Conservation (phyloP, 2,329 filamentous ascomycete species). For the Lecanoromycetidae sp. region DNA sequence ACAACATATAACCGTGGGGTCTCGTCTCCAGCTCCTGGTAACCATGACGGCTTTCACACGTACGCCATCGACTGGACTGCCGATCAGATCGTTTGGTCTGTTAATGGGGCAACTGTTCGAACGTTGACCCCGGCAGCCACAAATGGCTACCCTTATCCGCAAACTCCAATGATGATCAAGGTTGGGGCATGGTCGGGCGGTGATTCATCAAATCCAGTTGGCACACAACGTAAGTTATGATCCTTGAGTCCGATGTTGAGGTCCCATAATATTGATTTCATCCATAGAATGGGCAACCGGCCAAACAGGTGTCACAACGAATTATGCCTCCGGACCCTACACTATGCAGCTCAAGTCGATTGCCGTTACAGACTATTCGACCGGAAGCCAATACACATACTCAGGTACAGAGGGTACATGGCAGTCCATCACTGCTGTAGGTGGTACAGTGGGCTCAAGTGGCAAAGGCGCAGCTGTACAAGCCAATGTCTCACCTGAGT, state of each 20-base stretch:
- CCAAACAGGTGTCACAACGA: slow-evolving; percentile 40
- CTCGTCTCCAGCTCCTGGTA: slow-evolving; percentile 57
- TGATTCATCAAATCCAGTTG: slow-evolving; percentile 62
- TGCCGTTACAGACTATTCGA: slow-evolving; percentile 80
- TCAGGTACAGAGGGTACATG: slow-evolving; percentile 65
- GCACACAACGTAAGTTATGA: slow-evolving; percentile 53
- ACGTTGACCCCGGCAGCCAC: slow-evolving; percentile 60
- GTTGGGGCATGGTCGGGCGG: slow-evolving; percentile 88
- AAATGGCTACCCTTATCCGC: slow-evolving; percentile 66
- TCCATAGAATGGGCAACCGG: slow-evolving; percentile 66
- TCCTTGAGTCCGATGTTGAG: not conserved
- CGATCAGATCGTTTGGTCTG: slow-evolving; percentile 73
- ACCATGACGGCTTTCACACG: slow-evolving; percentile 65
- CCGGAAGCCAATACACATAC: slow-evolving; percentile 74
- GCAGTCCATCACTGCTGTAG: slow-evolving; percentile 70
- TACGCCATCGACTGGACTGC: slow-evolving; percentile 90
- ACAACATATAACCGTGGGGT: slow-evolving; percentile 77
- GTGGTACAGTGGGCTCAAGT: slow-evolving; percentile 57
- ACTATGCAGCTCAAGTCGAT: slow-evolving; percentile 71
- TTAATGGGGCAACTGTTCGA: slow-evolving; percentile 65
- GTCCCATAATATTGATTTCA: slow-evolving; percentile 2
- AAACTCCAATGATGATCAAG: slow-evolving; percentile 90
- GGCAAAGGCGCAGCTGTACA: slow-evolving; percentile 38
- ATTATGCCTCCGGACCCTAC: slow-evolving; percentile 75
- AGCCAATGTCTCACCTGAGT: slow-evolving; percentile 42